phyloP scores from a whole-genome alignment of 2,329 filamentous ascomycete genomes.

The Aspergillus viridinutans region DNA sequence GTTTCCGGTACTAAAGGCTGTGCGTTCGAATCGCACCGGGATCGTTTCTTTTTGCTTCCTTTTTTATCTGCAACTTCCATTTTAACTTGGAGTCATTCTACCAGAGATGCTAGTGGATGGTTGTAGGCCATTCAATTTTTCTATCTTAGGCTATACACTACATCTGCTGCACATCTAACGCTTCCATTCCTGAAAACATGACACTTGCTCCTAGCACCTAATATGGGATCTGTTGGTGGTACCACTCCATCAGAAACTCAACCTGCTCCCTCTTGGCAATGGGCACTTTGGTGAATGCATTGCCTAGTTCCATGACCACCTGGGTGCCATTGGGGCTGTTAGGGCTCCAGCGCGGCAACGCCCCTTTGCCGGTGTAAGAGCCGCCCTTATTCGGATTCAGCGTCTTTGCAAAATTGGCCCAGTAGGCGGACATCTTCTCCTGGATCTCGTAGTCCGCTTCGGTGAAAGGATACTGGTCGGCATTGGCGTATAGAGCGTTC shows the following conservation, averaged over 20 bases:
- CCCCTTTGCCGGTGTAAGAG: conserved; percentile 15
- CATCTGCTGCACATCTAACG: not conserved
- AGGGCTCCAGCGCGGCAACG: conserved; percentile 16
- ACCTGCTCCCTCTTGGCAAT: conserved; percentile 17
- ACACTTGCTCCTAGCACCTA: not conserved
- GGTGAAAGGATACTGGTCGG: conserved; percentile 7
- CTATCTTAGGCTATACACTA: too few relatives aligned
- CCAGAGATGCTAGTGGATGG: too few relatives aligned
- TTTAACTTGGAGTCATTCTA: too few relatives aligned
- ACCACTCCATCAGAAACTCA: conserved; percentile 20
- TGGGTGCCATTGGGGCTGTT: conserved; percentile 18
- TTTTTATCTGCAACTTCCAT: too few relatives aligned
- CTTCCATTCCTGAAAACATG: too few relatives aligned
- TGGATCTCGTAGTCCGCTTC: conserved; percentile 9
- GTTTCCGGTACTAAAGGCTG: conserved; percentile 36
- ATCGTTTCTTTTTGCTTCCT: conserved; percentile 11
- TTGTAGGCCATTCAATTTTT: too few relatives aligned
- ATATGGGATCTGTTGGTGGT: conserved; percentile 12
- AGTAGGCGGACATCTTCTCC: conserved; percentile 29
- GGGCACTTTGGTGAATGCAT: conserved; percentile 16
- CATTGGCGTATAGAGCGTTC: conserved; percentile 34
- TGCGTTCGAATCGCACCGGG: conserved; percentile 34
- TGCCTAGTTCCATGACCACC: conserved; percentile 20
- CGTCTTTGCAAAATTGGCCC: conserved; percentile 34
- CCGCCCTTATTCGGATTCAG: conserved; percentile 22